Base-by-base conservation (phyloP, 768 basidiomycete genomes). In the Leccinum variicolor region DNA sequence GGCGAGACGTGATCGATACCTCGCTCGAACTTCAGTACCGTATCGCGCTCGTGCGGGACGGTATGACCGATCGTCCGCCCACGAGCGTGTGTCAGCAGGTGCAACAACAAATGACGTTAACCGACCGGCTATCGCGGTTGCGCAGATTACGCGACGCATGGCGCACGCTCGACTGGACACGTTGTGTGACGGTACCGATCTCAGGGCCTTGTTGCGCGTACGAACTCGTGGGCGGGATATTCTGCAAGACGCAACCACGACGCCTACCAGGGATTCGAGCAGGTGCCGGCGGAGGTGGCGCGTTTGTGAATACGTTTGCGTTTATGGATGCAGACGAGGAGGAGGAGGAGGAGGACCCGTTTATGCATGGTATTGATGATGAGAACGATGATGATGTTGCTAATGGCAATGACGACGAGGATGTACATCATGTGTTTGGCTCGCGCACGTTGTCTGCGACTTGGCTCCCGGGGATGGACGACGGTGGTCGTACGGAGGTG, bases 221-320 rank as follows among this genome's bases (percentile, higher is more conserved):
- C 63, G 84, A 87, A 58, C 75, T 87, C 58, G 85, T 86, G 4
- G 81, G 75, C 0, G 85, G 85, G 0, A 66, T 84, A 0, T 85
- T 86, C 65, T 81, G 77, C 34, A 79, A 83, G 64, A 75, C 70
- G 14, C 59, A 63, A 50, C 62, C 60, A n/a, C 34, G 29, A 3
- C 41, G 41, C 11, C 41, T 43, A 19, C 19, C n/a, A 8, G 14
- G 46, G 15, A 36, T 1, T 19, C n/a, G 14, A 33, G 21, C 8
- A n/a, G 54, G 36, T n/a, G 19, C 11, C 9, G 41, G 28, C 17
- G 39, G 17, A 0, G 36, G 17, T 39, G 36, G 17, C n/a, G 39
- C 39, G 17, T 41, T 41, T 41, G 39, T n/a, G 17, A 5, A n/a
- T n/a, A n/a, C n/a, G 19, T 43, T 43, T 46, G 60, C 19, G 17